Evolutionary conservation across 1,139 yeast species (phyloP).

Genomic region (Yamadazyma trypodendri): DNA sequence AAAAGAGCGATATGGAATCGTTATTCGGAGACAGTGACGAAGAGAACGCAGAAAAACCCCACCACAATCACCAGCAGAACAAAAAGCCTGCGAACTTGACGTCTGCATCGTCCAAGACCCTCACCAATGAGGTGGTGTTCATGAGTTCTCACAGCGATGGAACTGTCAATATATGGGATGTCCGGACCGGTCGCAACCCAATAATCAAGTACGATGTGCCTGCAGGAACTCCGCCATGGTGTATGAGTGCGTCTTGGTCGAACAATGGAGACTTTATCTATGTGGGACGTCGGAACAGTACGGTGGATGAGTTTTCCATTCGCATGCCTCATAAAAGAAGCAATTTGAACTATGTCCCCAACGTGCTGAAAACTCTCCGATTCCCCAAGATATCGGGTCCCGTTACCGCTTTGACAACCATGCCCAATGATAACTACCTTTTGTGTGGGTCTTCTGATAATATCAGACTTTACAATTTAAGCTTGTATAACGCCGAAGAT

Average conservation of each 20-base stretch:
- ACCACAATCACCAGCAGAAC: slow-evolving; percentile 21
- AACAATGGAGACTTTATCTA: slow-evolving; percentile 74
- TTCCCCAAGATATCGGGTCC: slow-evolving; percentile 93
- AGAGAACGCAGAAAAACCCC: slow-evolving; percentile 48
- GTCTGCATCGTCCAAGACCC: slow-evolving; percentile 22
- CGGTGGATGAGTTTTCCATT: slow-evolving; percentile 81
- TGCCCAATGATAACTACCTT: slow-evolving; percentile 79
- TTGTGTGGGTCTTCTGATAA: slow-evolving; percentile 91
- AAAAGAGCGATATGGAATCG: slow-evolving; percentile 68
- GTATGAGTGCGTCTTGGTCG: slow-evolving; percentile 92
- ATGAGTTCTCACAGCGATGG: slow-evolving; percentile 87
- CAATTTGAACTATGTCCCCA: slow-evolving; percentile 32
- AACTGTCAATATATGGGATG: slow-evolving; percentile 79
- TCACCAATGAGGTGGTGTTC: slow-evolving; percentile 57
- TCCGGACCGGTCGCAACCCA: slow-evolving; percentile 47
- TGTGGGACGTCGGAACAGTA: slow-evolving; percentile 86
- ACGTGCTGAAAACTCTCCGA: slow-evolving; percentile 58
- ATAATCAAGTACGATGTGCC: slow-evolving; percentile 58
- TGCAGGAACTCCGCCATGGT: slow-evolving; percentile 86
- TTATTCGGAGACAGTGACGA: slow-evolving; percentile 81
- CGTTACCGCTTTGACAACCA: slow-evolving; percentile 73
- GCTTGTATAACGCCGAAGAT: slow-evolving; percentile 44
- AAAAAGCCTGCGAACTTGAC: slow-evolving; percentile 24
- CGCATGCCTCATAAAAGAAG: slow-evolving; percentile 50
- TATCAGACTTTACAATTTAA: slow-evolving; percentile 77